phyloP scores from a whole-genome alignment of 257 asterid genomes.

The Capsicum baccatum region DNA sequence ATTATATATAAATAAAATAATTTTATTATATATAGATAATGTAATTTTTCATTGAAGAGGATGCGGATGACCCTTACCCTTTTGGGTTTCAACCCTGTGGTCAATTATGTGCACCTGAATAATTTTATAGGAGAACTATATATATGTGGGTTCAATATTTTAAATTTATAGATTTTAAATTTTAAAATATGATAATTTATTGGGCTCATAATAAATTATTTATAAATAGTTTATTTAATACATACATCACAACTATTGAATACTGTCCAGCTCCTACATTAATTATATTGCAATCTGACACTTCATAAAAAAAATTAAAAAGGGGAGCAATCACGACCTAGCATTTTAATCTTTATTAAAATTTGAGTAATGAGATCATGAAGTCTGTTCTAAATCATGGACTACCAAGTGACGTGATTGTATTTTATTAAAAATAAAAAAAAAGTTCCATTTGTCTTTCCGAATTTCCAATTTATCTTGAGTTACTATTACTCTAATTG shows the following conservation, averaged over 20 bases:
- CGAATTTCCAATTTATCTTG: background rate
- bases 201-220: background rate
- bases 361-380: background rate
- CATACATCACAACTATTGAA: background rate
- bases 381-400: background rate
- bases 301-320: background rate
- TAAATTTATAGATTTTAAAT: background rate
- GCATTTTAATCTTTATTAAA: background rate
- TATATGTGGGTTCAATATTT: background rate
- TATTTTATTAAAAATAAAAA: no score
- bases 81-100: no score
- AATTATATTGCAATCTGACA: background rate
- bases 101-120: background rate
- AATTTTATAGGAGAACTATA: background rate
- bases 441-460: background rate
- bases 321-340: background rate
- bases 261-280: background rate
- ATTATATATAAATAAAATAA: no score
- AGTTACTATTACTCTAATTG: conserved; percentile 2
- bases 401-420: background rate
- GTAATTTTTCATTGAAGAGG: no score
- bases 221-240: background rate
- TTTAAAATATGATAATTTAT: background rate
- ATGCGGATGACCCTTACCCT: no score
- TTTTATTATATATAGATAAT: no score